Base-by-base conservation (phyloP, 768 basidiomycete genomes). In the Daedaleopsis sinensis region DNA sequence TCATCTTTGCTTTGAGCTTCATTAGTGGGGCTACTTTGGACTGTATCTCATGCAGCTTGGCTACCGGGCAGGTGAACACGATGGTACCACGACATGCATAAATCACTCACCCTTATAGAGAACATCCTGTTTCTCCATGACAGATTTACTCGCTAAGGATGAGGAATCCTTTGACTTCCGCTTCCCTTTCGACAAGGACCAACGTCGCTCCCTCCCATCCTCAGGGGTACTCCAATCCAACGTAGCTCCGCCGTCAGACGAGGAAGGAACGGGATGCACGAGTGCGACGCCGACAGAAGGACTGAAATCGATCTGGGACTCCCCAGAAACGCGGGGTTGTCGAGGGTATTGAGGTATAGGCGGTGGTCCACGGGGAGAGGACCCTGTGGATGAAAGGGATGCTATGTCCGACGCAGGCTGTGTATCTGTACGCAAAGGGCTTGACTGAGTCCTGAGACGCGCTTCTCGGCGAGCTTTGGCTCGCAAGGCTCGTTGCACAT, bases 401-500 rank as follows among this genome's bases (percentile, higher is more conserved):
- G 70, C 73, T 23, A 65, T 63, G 47, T 74, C 76, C 0, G 68
- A 60, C 1, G 68, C 70, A 57, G 67, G 65, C 48, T 68, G 58
- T 36, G 68, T 60, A 16, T 65, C 72, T 60, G 70, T 55, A 36
- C 48, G 51, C 46, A 36, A 49, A 48, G 61, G 59, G 37, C 63
- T 62, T 5, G 68, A 65, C 42, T 66, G 62, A 8, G 76, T 68
- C 61, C 74, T 75, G 35, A 84, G 70, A 44, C 90, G 85, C 53
- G 89, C 89, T 67, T 91, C 90, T 27, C 90, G 84, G 51, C 87
- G 81, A 27, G 89, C 87, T 72, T 92, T 91, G 54, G 90, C 74
- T 58, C 83, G 85, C 35, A 93, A 70, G 6, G 89, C 91, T 55
- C 85, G 84, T 65, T 92, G 89, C 7, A 93, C 89, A 63, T 93